Evolutionary conservation across 768 basidiomycete genomes (phyloP).

Genomic region (Candolleomyces eurysporus): DNA sequence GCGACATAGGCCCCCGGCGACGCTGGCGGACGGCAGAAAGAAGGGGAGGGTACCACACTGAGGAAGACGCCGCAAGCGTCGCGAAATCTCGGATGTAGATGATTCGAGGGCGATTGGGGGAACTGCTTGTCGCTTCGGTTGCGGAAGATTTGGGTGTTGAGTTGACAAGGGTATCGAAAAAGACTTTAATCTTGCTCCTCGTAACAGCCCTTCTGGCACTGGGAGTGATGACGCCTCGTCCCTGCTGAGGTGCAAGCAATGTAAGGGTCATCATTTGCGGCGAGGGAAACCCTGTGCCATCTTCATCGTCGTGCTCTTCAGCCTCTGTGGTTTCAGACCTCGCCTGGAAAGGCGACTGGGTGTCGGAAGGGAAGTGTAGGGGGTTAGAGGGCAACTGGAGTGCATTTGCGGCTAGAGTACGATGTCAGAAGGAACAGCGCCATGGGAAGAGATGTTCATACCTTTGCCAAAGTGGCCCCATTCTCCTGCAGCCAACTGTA

Average conservation of each 20-base stretch:
- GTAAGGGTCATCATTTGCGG: conserved; percentile 43
- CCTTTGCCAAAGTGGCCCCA: conserved; percentile 85
- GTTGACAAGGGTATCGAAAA: conserved; percentile 80
- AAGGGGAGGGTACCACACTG: conserved; percentile 79
- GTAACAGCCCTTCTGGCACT: conserved; percentile 41
- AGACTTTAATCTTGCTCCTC: conserved; percentile 59
- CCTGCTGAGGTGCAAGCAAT: conserved; percentile 34
- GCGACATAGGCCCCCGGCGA: conserved; percentile 61
- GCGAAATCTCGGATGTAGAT: conserved; percentile 84
- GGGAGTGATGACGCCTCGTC: conserved; percentile 40
- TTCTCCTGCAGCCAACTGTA: conserved; percentile 85
- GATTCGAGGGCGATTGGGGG: conserved; percentile 53
- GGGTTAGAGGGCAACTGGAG: conserved; percentile 74
- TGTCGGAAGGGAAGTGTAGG: conserved; percentile 54
- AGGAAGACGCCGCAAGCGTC: conserved; percentile 67
- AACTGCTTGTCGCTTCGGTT: conserved; percentile 3
- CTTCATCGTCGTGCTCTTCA: conserved; percentile 39
- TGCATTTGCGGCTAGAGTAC: conserved; percentile 61
- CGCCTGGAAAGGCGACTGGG: conserved; percentile 21
- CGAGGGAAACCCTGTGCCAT: conserved; percentile 26
- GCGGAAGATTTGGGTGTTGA: conserved; percentile 31
- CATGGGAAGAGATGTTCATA: conserved; percentile 21
- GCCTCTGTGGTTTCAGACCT: conserved; percentile 40
- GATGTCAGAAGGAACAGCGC: neutral
- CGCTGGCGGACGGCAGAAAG: conserved; percentile 76